A percentile compares a stretch with the other conserved stretches of the same genome.
Evolutionary conservation across 176 grass and related monocot species (phyloP).

Genomic region (maize (Zea mays)): Zm-B73-REFERENCE-NAM-5.0 NC_050099.1:241438001-241438500

Average conservation of each 20-base stretch:
- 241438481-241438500: slow-evolving; percentile 42
- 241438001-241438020: slow-evolving; percentile 67
- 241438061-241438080: slow-evolving; percentile 68
- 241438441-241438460: slow-evolving; percentile 46
- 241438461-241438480: slow-evolving; percentile 47
- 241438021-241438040: slow-evolving; percentile 55
- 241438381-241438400: slow-evolving; percentile 72
- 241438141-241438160: slow-evolving; percentile 6
- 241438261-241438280: slow-evolving; percentile 74
- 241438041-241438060: slow-evolving; percentile 71
- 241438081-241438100: slow-evolving; percentile 63
- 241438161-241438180: neutral
- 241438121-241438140: slow-evolving; percentile 33
- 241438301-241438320: slow-evolving; percentile 14
- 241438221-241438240: slow-evolving; percentile 59
- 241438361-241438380: slow-evolving; percentile 57
- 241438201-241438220: slow-evolving; percentile 61
- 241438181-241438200: neutral
- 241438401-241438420: slow-evolving; percentile 62
- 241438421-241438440: slow-evolving; percentile 38
- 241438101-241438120: slow-evolving; percentile 66
- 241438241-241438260: slow-evolving; percentile 66
- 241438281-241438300: slow-evolving; percentile 20
- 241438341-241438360: slow-evolving; percentile 1
- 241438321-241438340: slow-evolving; percentile 21